Base-by-base conservation (phyloP, 2,329 filamentous ascomycete genomes). In the Myriosclerotinia duriaeana region DNA sequence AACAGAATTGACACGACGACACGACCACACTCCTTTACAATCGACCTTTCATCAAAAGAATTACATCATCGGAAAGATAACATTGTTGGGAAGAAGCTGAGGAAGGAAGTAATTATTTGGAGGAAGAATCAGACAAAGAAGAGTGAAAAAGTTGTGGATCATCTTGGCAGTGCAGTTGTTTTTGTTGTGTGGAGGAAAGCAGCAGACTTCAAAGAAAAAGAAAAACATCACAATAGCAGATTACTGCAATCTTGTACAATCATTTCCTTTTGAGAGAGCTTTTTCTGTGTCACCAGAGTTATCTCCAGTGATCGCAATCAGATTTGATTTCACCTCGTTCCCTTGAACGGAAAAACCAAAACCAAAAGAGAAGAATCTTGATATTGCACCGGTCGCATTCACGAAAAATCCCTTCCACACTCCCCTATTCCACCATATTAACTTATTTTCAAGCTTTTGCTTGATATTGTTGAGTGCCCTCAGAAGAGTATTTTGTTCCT, bases 321-420 rank as follows among this genome's bases (percentile, higher is more conserved):
- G 73, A 76, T 74, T 76, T 76, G 74, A 74, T 73, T 76, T 74
- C 70, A 74, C 72, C 70, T 76, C 74, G 73, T 75, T 76, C 74
- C 71, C 67, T 65, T 71, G 71, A 74, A 70, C 72, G 74, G 72
- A 75, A 76, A 75, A 75, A 71, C 72, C 73, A 71, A 75, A 76
- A 74, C 30, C 4, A 69, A 75, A 75, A 69, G 75, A 75, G 68
- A 75, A 76, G 72, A 75, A 74, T 72, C 69, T 70, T 75, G 73
- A 75, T 73, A 68, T 71, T 72, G 71, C 73, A 72, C 68, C 73
- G 73, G 70, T 75, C 72, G 72, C 73, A 73, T 72, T 73, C 70
- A 71, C 72, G 67, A 71, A 68, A 69, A 56, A 53, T 66, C 68
- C 68, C 54, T 68, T 69, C 69, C 22, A 61, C 20, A 69, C 66